Base-by-base conservation (phyloP, 1,284 basidiomycete species). In the Fomes fomentarius region DNA sequence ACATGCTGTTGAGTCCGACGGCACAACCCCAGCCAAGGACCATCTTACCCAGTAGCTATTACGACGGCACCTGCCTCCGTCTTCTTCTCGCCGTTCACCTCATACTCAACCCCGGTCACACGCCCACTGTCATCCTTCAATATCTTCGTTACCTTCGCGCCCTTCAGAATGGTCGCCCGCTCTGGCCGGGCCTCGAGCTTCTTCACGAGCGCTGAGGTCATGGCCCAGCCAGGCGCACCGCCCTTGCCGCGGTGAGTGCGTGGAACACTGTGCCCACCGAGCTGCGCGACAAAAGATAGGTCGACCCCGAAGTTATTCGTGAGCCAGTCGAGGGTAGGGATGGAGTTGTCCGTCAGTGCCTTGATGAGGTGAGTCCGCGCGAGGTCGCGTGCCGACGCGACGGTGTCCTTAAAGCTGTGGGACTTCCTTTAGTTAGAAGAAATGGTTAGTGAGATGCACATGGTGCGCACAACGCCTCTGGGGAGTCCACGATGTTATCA, bases 261-360 rank as follows among this genome's bases (percentile, higher is more conserved):
- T 52, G 93, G 93, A 65, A 95, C 92, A 53, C 84, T 89, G 79
- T 98, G 96, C 60, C 96, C 96, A 62, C 96, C 96, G 46, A 98
- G 87, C 69, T 96, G 91, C 21, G 94, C 87, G 63, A 98, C 94
- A 77, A 97, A 95, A 71, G 91, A 94, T 42, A 98, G 85, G 71
- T 98, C 96, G 57, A 99, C 90, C 45, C 75, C 78, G 73, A 96
- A 96, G 72, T 87, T 89, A 78, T 86, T 81, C 70, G 92, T 88
- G 40, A 99, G 83, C 95, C 96, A 99, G 79, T 97, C 93, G 72
- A 99, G 96, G 41, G 96, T 96, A 68, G 96, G 94, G 40, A 90
- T 96, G 9, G 96, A 98, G 63, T 90, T 88, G 57, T 94, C 93
- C 26, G 96, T 98, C 62, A 99, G 87, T 51, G 98, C 96, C 51